Evolutionary conservation across 495 filamentous ascomycete species (phyloP), one percentile per base, ranked within the genome.

Genomic region (Aspergillus olivimuriae): DNA sequence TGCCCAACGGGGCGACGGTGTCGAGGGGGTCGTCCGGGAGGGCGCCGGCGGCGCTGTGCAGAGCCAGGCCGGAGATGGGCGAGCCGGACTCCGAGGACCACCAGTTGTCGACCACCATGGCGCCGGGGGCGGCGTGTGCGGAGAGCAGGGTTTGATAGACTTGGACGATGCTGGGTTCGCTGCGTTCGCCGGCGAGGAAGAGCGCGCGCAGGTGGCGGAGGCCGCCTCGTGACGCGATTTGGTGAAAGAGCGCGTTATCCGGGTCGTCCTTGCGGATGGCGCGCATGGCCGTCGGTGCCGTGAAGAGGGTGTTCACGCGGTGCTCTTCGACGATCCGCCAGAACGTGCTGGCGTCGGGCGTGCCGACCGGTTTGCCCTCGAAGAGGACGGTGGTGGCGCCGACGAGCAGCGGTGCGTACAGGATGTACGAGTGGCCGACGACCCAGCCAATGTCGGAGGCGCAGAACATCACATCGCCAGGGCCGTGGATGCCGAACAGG

Each of bases 1-100:
- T 76, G 0, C 66, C 48, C 10, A 82, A 55, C 1, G 76, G 69
- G 14, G 55, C 46, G 1, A 10, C 16, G 8, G 23, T 21, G 10
- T 47, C 20, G 8, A 46, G 22, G 4, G 8, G 36, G 3, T 10
- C 39, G 5, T 34, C 41, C 11, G 21, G 46, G 47, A 3, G 37
- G 21, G 15, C 43, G 1, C 61, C 65, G 4, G 75, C 67, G 10
- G 48, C 43, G 39, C 62, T 52, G 10, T 56, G 39, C 24, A 94
- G 66, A 5, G 86, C 81, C 19, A 94, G 68, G 1, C 87, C 89
- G 0, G 89, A 82, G 47, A 96, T 95, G 4, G 90, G 90, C 4
- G 84, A 87, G 6, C 90, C 90, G 1, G 85, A 87, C 62, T 95
- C 90, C 1, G 87, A 91, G 3, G 86, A 91, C 90, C 90, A 96